Base-by-base conservation (phyloP, 1,284 basidiomycete genomes). In the Fomitiporia mediterranea region DNA sequence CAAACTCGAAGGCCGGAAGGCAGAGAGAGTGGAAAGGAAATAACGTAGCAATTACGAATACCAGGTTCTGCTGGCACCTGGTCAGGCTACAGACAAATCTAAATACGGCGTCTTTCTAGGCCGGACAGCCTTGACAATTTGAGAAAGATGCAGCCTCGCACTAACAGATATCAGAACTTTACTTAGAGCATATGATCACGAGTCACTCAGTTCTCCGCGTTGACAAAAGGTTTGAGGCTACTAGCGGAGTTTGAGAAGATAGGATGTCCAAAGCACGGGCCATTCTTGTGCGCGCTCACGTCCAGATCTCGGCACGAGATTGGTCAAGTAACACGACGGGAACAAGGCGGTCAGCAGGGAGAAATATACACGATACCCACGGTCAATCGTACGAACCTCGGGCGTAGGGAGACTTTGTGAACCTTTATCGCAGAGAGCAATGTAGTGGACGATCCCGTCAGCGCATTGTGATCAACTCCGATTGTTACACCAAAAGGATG, bases 181-280 rank as follows among this genome's bases (percentile, higher is more conserved):
- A 44, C 43, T 13, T 25, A 7, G 17, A 9, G 25, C 2, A 27
- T 6, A 9, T 21, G 43, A 21, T 44, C 43, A 44, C 25, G 43
- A 25, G 43, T 27, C 13, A 13, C 43, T 44, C 25, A 19, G 11
- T 44, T 13, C 25, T 25, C 43, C 43, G 43, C 43, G 43, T 21
- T 21, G 9, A 44, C 19, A 44, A 44, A 27, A 27, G 25, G 17
- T 44, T 44, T 21, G 23, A 25, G 19, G n/a, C 17, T 11, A 2
- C 19, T 23, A 11, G 43, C 43, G 43, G 43, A 44, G 43, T 44
- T 44, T 44, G 43, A 44, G 43, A 44, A 44, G 21, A 13, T 19
- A 25, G 25, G 23, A 44, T 8, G 7, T 13, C 13, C 32, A 34
- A 13, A 13, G 13, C 32, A 34, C 32, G 32, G 32, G 13, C 32